Evolutionary conservation across 495 filamentous ascomycete species (phyloP), one percentile per base, ranked within the genome.

Genomic region (Daldinia concentrica): DNA sequence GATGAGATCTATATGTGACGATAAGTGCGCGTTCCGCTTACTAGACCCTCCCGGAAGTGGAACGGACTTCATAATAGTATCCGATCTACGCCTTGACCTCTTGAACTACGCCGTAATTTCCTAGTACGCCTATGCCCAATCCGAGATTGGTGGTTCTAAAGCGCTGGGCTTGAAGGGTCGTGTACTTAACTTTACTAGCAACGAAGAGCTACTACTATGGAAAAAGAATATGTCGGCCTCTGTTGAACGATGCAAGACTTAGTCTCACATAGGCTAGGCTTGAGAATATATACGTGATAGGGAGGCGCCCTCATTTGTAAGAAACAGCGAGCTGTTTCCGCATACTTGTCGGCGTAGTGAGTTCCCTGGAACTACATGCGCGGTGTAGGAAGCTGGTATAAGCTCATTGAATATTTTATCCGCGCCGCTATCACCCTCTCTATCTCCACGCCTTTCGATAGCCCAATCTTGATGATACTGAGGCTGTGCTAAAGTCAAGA

Each of bases 291-390:
- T 11, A 11, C 32, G 32, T 8, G 32, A 34, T 34, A 2, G 32
- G 8, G 32, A 34, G 32, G 9, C 9, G 11, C 32, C 9, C 3
- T 9, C 32, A 12, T 34, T 12, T 34, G 8, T 9, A 1, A 34
- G 8, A 19, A 24, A 50, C 3, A 3, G 8, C 22, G 3, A 50
- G 22, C 6, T 3, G 24, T 24, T 50, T 24, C 30, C 82, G n/a
- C 83, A 81, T 61, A 69, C 67, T 17, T 83, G 82, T 34, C 8
- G 9, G 3, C 9, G 58, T n/a, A 78, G 82, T 4, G 64, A 69
- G n/a, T 66, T 82, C 29, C 76, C 80, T 19, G 50, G 9, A 36
- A 62, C 15, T 82, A 72, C 63, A 73, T 75, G 29, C 45, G 58
- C n/a, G 65, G 66, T 6, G 43, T 77, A 32, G 62, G 66, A 1